Base-by-base conservation (phyloP, 176 grass and related monocot genomes). In the Carex scoparia region DNA sequence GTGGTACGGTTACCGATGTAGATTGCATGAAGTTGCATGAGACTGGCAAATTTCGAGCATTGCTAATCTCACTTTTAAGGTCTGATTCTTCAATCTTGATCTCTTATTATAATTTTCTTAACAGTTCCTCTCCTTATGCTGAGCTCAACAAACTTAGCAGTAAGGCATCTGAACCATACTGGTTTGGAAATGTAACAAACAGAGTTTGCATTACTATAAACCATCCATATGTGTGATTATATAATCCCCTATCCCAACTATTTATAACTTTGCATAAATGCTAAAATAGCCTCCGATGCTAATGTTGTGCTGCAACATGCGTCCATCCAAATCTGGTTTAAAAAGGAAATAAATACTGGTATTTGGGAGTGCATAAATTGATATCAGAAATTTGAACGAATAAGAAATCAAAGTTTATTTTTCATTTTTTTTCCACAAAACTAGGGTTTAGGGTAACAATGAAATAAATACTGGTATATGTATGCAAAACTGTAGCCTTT, bases 11-110 rank as follows among this genome's bases (percentile, higher is more conserved):
- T 46, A 86, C 89, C 48, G 76, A 85, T 49, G 59, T 98, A 55
- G 91, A 98, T 78, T 98, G 95, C 78, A 94, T 98, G 95, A 91
- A 67, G 18, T 98, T 95, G 81, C 93, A 88, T 3, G 93, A 98
- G 73, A 95, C 82, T 0, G 86, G 89, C 60, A 98, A 98, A 82
- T 98, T 98, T 87, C 87, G 89, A 82, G 95, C 53, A 98, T 95
- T 67, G 89, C 91, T 19, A 90, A 95, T 86, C 92, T 98, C 81
- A 92, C 95, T 68, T 98, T 98, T 65, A 98, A 95, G 91, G 95
- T 95, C 37, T 84, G 88, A 6, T 72, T 86, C 19, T 78, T 62
- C 40, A 15, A 14, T 80, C 57, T 83, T 68, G 2, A 9, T 81
- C 35, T 40, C 38, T 40, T 40, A 40, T 40, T 40, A 40, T 5